Conservation (phyloP, 2,329 filamentous ascomycete genomes). For the Claviceps maximensis region DNA sequence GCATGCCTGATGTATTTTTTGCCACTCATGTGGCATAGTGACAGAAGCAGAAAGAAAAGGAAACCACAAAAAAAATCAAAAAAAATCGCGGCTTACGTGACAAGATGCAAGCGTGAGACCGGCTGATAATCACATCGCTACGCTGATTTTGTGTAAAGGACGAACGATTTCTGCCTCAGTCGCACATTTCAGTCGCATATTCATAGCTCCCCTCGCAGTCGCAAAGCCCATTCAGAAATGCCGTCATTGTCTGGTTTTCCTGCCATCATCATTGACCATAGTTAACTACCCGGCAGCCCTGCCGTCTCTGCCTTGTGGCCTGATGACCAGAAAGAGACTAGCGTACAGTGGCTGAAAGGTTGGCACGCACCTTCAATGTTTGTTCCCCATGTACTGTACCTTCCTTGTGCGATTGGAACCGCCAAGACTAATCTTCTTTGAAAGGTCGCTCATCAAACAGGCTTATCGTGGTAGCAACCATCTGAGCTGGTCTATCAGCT, state of each 20-base stretch:
- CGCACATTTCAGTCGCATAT: background rate
- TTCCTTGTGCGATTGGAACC: slow-evolving; percentile 5
- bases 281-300: background rate
- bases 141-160: background rate
- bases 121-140: background rate
- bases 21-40: background rate
- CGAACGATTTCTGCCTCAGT: background rate
- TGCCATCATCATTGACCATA: background rate
- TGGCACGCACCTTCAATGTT: slow-evolving; percentile 12
- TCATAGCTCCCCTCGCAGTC: background rate
- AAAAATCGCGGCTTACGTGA: background rate
- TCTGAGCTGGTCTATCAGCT: background rate
- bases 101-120: background rate
- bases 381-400: background rate
- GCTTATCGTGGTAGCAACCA: background rate
- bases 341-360: slow-evolving; percentile 2
- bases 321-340: slow-evolving; percentile 16
- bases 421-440: slow-evolving; percentile 5
- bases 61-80: background rate
- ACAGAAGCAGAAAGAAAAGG: background rate
- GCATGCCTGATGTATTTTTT: too few relatives aligned
- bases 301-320: slow-evolving; percentile 20
- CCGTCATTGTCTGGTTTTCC: background rate
- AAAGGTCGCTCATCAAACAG: background rate
- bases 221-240: background rate